Percentiles rank a stretch among this genome's conserved stretches.
phyloP scores from a whole-genome alignment of 495 filamentous ascomycete species.

The Penicillium crystallinum region DNA sequence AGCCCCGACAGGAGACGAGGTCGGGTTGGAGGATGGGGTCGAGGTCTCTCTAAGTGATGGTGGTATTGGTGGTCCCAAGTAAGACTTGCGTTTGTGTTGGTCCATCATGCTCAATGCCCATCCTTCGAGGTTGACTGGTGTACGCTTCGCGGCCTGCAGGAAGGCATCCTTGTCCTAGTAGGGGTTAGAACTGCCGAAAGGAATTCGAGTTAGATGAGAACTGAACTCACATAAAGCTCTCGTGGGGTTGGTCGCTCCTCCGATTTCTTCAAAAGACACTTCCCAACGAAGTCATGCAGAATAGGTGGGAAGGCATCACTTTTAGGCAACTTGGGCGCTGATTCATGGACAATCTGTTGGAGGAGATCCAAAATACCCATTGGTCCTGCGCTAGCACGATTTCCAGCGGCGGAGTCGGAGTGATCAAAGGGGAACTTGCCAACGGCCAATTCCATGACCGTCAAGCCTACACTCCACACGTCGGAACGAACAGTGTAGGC shows the following conservation, averaged over 20 bases:
- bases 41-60: constrained; percentile 38
- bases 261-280: constrained; percentile 85
- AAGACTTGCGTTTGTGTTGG: constrained; percentile 83
- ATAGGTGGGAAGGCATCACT: constrained; percentile 95
- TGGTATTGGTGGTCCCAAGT: constrained; percentile 63
- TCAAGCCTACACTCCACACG: constrained; percentile 97
- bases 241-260: constrained; percentile 85
- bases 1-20: constrained; percentile 9
- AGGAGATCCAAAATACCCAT: constrained; percentile 94
- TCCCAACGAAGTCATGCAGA: constrained; percentile 92
- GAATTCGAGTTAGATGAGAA: not conserved
- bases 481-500: constrained; percentile 98
- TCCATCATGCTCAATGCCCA: constrained; percentile 93
- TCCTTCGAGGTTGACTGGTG: constrained; percentile 80
- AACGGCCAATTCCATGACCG: constrained; percentile 93
- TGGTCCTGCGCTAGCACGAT: constrained; percentile 64
- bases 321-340: constrained; percentile 87
- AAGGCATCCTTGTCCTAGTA: constrained; percentile 81
- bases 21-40: constrained; percentile 12
- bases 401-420: constrained; percentile 65
- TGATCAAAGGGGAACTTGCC: constrained; percentile 92
- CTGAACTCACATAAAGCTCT: constrained; percentile 57
- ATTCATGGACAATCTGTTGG: constrained; percentile 96
- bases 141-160: constrained; percentile 89
- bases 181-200: constrained; percentile 1